Conservation (phyloP, 768 basidiomycete species). For the Lactifluus pinguis region DNA sequence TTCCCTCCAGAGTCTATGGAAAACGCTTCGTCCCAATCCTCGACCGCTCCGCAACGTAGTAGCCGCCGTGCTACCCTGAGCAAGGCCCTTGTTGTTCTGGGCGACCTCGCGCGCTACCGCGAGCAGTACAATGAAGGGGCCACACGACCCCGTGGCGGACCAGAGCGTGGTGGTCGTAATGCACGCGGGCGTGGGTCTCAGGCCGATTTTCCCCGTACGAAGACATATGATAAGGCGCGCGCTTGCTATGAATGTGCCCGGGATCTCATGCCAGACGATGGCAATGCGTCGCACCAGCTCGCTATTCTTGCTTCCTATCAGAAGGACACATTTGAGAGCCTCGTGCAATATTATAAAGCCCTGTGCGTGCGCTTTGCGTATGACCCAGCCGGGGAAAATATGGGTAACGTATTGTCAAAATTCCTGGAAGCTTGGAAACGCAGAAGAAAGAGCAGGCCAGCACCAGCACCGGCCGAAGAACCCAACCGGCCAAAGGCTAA, state of each 20-base stretch:
- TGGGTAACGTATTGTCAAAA: conserved; percentile 62
- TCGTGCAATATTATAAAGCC: conserved; percentile 86
- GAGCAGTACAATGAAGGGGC: conserved; percentile 79
- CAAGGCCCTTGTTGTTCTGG: conserved; percentile 85
- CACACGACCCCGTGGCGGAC: conserved; percentile 55
- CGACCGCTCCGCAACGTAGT: conserved; percentile 45
- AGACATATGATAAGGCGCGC: conserved; percentile 66
- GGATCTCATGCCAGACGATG: conserved; percentile 74
- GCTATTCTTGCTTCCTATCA: conserved; percentile 86
- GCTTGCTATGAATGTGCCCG: conserved; percentile 83
- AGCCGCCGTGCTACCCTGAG: conserved; percentile 66
- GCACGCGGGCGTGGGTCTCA: conserved; percentile 39
- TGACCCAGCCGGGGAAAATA: conserved; percentile 79
- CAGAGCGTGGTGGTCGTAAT: conserved; percentile 50
- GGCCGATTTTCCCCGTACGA: conserved; percentile 23
- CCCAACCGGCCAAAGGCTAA: conserved; percentile 46
- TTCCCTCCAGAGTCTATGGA: conserved; percentile 50
- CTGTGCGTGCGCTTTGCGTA: conserved; percentile 82
- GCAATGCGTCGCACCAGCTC: conserved; percentile 92
- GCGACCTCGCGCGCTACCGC: conserved; percentile 89
- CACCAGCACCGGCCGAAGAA: conserved; percentile 27
- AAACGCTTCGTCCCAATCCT: conserved; percentile 22
- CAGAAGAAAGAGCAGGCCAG: conserved; percentile 28
- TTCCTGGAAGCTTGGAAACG: conserved; percentile 51
- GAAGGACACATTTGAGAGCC: conserved; percentile 68